These are phyloP conservation scores for Cutaneotrichosporon mucoides DNA, from an alignment of 1,284 basidiomycete genomes.

Conservation along the genomic window DNA sequence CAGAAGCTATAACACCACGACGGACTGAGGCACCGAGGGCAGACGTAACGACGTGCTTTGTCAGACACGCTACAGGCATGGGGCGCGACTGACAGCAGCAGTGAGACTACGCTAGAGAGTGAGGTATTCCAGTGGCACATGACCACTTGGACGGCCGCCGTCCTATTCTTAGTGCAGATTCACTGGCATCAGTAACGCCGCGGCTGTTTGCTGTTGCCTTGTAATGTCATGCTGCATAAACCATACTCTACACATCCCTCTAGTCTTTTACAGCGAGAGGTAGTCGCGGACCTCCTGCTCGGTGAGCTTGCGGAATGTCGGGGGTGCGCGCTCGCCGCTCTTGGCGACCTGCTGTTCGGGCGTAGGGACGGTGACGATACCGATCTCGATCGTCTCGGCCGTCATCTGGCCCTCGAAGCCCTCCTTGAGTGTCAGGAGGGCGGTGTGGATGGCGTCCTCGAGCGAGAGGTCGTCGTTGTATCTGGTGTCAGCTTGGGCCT, in stretches of 20 bases:
- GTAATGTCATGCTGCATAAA: conserved; percentile 10
- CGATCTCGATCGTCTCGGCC: conserved; percentile 99
- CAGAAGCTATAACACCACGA: too few species aligned
- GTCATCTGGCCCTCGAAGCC: conserved; percentile 99
- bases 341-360: conserved; percentile 68
- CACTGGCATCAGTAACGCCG: too few species aligned
- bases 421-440: conserved; percentile 96
- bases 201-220: not conserved
- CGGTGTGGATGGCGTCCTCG: conserved; percentile 98
- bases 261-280: conserved; percentile 52
- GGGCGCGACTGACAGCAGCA: too few species aligned
- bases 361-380: conserved; percentile 84
- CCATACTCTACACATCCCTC: conserved; percentile 16
- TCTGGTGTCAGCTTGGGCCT: conserved; percentile 52
- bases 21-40: too few species aligned
- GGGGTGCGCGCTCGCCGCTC: conserved; percentile 65
- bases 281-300: conserved; percentile 95
- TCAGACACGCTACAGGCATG: too few species aligned
- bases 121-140: too few species aligned
- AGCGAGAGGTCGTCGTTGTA: conserved; percentile 99
- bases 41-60: too few species aligned
- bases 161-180: too few species aligned
- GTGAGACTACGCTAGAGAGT: too few species aligned
- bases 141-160: too few species aligned
- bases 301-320: conserved; percentile 86